A percentile compares a stretch with the other conserved stretches of the same genome.
Evolutionary conservation across 345 rosid genomes (phyloP).

Genomic region (Eucalyptus shirleyi): DNA sequence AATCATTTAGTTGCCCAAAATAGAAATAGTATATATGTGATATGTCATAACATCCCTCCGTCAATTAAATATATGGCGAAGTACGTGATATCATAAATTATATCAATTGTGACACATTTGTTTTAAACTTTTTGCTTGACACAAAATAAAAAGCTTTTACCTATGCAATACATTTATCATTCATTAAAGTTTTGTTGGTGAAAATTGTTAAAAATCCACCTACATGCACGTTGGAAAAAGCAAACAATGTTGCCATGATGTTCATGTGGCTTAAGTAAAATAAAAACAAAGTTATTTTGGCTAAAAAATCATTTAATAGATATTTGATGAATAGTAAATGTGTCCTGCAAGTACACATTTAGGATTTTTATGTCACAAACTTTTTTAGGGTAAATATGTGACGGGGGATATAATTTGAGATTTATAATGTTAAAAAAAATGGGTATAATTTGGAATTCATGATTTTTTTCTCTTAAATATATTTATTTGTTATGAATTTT

Average conservation of each 20-base stretch:
- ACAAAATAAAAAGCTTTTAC: neutral
- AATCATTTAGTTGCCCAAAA: neutral
- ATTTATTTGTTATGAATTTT: neutral
- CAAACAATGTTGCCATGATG: neutral
- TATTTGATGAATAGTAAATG: too few species aligned
- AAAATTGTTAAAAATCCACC: too few species aligned
- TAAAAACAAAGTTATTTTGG: too few species aligned
- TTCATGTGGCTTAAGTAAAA: neutral
- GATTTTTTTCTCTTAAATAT: neutral
- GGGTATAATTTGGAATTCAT: too few species aligned
- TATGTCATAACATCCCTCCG: neutral
- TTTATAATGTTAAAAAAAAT: too few species aligned
- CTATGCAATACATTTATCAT: too few species aligned
- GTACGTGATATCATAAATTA: too few species aligned
- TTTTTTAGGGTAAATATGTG: neutral
- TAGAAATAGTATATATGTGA: neutral
- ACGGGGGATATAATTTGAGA: too few species aligned
- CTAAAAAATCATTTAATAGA: too few species aligned
- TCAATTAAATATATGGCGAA: accelerated
- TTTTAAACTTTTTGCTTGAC: accelerated
- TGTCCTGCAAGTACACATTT: too few species aligned
- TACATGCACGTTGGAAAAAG: accelerated
- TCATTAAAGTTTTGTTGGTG: too few species aligned
- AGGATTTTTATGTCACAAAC: neutral
- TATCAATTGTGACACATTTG: too few species aligned